Percentiles rank a stretch among this genome's conserved stretches.
Evolutionary conservation across 805 yeast genomes (phyloP).

Genomic region (Kodamaea restingae): DNA sequence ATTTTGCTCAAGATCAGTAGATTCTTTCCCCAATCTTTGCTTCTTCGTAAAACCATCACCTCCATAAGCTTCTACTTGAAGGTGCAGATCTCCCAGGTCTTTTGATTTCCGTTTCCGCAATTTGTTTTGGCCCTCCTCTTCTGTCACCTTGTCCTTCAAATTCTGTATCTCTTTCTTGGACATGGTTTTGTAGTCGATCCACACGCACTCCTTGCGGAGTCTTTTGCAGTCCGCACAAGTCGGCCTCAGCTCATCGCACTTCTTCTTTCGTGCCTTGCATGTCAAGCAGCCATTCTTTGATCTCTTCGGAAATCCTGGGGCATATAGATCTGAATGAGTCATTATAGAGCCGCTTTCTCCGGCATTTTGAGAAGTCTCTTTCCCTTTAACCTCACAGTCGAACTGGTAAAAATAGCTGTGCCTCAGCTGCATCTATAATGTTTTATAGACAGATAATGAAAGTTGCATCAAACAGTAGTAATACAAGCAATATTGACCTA

Average conservation of each 20-base stretch:
- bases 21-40: too few relatives aligned
- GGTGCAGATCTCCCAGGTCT: not conserved
- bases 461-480: too few relatives aligned
- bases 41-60: too few relatives aligned
- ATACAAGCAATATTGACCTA: too few relatives aligned
- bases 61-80: too few relatives aligned
- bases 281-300: conserved; percentile 65
- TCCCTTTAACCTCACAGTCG: too few relatives aligned
- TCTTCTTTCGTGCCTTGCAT: conserved; percentile 61
- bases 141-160: conserved; percentile 34
- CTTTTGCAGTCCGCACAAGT: conserved; percentile 48
- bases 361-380: not conserved
- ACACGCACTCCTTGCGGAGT: conserved; percentile 44
- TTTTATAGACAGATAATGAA: too few relatives aligned
- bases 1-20: too few relatives aligned
- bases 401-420: too few relatives aligned
- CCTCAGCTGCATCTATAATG: too few relatives aligned
- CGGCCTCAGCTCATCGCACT: conserved; percentile 51
- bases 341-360: not conserved
- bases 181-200: conserved; percentile 44
- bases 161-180: conserved; percentile 31
- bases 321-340: conserved; percentile 1
- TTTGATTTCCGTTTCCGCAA: conserved; percentile 31
- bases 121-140: conserved; percentile 39
- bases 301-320: conserved; percentile 21